phyloP scores from a whole-genome alignment of 2,329 filamentous ascomycete species.

The Fusarium palustre region DNA sequence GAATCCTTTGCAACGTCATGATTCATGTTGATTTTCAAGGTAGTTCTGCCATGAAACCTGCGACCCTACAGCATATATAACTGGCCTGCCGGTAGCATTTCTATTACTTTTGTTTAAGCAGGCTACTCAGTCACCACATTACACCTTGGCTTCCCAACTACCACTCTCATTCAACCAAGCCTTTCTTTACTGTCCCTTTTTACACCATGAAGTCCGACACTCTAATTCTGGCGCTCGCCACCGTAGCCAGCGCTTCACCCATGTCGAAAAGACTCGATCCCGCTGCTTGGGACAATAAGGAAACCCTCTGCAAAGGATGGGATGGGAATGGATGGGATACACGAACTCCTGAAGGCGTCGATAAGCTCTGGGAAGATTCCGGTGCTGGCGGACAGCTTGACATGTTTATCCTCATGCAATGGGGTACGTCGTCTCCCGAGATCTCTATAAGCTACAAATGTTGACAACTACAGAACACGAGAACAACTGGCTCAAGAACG shows the following conservation, averaged over 20 bases:
- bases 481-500: constrained; percentile 25
- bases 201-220: constrained; percentile 13
- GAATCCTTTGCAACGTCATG: neutral
- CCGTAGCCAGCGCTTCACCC: neutral
- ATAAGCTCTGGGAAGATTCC: constrained; percentile 6
- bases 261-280: neutral
- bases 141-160: neutral
- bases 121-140: neutral
- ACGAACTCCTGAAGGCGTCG: constrained; percentile 19
- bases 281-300: neutral
- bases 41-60: neutral
- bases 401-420: constrained; percentile 8
- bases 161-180: neutral
- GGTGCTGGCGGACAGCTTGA: constrained; percentile 15
- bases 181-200: neutral
- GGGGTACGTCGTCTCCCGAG: neutral
- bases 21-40: neutral
- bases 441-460: neutral
- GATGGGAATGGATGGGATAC: constrained; percentile 8
- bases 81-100: neutral
- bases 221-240: constrained; percentile 1
- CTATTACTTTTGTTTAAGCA: neutral
- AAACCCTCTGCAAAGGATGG: constrained; percentile 23
- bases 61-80: neutral
- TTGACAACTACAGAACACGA: constrained; percentile 19